Evolutionary conservation across 1,284 basidiomycete genomes (phyloP).

Genomic region (Sanghuangporus baumii): DNA sequence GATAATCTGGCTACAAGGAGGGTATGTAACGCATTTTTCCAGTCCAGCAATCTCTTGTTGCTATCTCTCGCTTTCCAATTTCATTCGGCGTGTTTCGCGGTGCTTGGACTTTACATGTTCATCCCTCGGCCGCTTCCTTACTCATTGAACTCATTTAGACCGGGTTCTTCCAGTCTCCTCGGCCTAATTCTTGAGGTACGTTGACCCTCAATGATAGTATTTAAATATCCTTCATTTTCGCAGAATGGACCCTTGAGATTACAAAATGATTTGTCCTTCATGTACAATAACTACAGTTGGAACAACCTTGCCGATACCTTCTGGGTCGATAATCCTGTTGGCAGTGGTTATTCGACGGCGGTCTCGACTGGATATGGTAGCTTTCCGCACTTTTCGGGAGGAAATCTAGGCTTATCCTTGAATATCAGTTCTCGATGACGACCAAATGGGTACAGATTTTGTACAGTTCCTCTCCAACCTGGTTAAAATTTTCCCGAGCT

Average conservation of each 20-base stretch:
- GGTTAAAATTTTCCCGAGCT: constrained; percentile 18
- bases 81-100: neutral
- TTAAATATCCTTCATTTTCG: neutral
- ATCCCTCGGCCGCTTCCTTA: neutral
- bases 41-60: neutral
- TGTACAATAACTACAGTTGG: constrained; percentile 52
- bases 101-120: neutral
- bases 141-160: constrained; percentile 32
- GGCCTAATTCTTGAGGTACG: constrained; percentile 50
- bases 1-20: constrained; percentile 74
- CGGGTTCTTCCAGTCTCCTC: constrained; percentile 62
- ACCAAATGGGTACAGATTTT: constrained; percentile 25
- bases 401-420: neutral
- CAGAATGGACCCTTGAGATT: constrained; percentile 63
- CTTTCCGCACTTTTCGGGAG: constrained; percentile 18
- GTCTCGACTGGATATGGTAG: constrained; percentile 53
- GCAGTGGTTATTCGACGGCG: constrained; percentile 61
- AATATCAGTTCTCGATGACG: constrained; percentile 21
- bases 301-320: constrained; percentile 55
- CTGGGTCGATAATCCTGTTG: constrained; percentile 69
- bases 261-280: constrained; percentile 41
- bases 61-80: neutral
- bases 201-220: neutral
- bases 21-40: constrained; percentile 29
- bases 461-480: constrained; percentile 21